Evolutionary conservation across 2,329 filamentous ascomycete species (phyloP).

Genomic region (Sordariomycetes sp.): DNA sequence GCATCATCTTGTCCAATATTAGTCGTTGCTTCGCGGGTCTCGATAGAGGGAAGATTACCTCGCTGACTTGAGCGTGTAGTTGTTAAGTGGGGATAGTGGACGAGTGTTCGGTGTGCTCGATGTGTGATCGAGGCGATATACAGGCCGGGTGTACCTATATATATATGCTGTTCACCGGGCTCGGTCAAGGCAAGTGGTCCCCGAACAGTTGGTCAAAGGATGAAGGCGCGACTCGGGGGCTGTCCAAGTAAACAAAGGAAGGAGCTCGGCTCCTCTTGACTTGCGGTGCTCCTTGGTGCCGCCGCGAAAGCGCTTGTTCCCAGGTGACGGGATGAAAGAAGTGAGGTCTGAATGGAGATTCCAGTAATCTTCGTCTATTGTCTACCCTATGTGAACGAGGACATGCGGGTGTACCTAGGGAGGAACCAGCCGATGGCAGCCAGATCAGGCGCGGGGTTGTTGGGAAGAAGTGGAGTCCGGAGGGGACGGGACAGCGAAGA

Average conservation of each 20-base stretch:
- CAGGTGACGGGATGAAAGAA: background rate
- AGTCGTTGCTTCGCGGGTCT: background rate
- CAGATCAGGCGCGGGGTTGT: background rate
- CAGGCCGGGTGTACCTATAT: background rate
- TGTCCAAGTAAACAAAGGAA: background rate
- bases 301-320: background rate
- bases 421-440: background rate
- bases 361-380: conserved; percentile 2
- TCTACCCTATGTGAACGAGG: conserved; percentile 3
- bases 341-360: background rate
- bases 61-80: background rate
- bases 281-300: background rate
- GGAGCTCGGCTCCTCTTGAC: background rate
- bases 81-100: background rate
- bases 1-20: conserved; percentile 3
- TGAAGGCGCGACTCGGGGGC: background rate
- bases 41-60: background rate
- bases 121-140: background rate
- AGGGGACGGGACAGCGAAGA: background rate
- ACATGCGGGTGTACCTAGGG: background rate
- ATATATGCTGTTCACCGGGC: background rate
- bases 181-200: background rate
- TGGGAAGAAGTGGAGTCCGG: background rate
- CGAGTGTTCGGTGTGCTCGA: background rate
- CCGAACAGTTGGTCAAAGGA: background rate